Percentiles rank a stretch among this genome's conserved stretches.
phyloP scores from a whole-genome alignment of 2,329 filamentous ascomycete species.

The Trichoderma afroharzianum region DNA sequence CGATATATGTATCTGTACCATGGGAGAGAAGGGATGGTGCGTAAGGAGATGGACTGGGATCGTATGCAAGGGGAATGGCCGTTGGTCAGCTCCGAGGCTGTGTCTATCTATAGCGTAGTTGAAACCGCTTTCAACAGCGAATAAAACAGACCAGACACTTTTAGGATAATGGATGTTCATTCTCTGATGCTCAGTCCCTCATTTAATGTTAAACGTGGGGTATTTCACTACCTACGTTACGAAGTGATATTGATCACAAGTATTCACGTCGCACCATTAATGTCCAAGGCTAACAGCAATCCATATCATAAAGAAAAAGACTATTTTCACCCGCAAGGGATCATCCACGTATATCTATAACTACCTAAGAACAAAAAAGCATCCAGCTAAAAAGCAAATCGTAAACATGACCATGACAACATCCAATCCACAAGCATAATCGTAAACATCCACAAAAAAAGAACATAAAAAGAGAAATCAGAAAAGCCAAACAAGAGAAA shows the following conservation, averaged over 20 bases:
- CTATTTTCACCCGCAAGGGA: constrained; percentile 8
- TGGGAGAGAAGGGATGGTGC: background rate
- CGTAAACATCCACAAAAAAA: background rate
- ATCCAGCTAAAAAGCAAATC: background rate
- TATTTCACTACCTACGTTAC: no score
- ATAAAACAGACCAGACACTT: background rate
- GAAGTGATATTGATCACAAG: background rate
- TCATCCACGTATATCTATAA: constrained; percentile 1
- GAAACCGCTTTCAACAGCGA: background rate
- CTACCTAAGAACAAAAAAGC: background rate
- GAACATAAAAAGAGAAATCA: background rate
- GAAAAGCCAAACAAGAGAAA: background rate
- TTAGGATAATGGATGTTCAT: background rate
- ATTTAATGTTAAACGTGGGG: no score
- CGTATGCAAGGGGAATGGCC: background rate
- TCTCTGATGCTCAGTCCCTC: background rate
- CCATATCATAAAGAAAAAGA: background rate
- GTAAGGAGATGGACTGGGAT: background rate
- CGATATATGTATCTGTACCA: background rate
- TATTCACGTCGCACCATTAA: background rate
- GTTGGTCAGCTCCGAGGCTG: background rate
- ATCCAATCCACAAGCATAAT: background rate
- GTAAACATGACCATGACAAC: background rate
- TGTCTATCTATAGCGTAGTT: background rate
- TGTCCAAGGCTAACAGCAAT: background rate